Evolutionary conservation across 305 asterid species (phyloP).

Genomic region (Plantago lanceolata): DNA sequence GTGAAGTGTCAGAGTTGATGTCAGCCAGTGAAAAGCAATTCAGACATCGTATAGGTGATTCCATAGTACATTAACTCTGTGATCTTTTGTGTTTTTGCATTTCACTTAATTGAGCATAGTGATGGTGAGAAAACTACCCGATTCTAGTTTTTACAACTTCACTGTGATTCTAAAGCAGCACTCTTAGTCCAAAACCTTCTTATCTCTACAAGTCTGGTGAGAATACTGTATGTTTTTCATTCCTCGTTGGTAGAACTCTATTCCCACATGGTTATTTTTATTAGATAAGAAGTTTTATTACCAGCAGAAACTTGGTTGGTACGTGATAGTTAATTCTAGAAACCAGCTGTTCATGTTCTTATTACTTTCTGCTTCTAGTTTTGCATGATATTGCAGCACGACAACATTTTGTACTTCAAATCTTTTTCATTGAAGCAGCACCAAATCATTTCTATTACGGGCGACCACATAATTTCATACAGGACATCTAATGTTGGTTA

Average conservation of each 20-base stretch:
- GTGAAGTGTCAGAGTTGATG: conserved; percentile 50
- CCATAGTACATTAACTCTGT: not conserved
- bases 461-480: not conserved
- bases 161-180: not conserved
- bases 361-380: no score
- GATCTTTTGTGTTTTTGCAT: not conserved
- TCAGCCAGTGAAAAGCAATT: conserved; percentile 50
- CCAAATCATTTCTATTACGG: not conserved
- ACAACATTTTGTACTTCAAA: not conserved
- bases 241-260: not conserved
- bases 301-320: not conserved
- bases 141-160: not conserved
- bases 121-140: not conserved
- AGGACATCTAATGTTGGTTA: conserved; percentile 3
- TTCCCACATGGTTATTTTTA: not conserved
- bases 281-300: not conserved
- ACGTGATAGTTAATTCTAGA: not conserved
- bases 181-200: not conserved
- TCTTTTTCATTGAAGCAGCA: not conserved
- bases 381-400: not conserved
- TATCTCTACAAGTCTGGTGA: not conserved
- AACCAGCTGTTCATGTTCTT: no score
- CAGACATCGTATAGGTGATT: conserved; percentile 54
- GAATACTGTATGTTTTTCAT: not conserved
- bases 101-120: not conserved